Evolutionary conservation across 2,329 filamentous ascomycete species (phyloP), one percentile per base, ranked within the genome.

Genomic region (Fusarium buxicola): DNA sequence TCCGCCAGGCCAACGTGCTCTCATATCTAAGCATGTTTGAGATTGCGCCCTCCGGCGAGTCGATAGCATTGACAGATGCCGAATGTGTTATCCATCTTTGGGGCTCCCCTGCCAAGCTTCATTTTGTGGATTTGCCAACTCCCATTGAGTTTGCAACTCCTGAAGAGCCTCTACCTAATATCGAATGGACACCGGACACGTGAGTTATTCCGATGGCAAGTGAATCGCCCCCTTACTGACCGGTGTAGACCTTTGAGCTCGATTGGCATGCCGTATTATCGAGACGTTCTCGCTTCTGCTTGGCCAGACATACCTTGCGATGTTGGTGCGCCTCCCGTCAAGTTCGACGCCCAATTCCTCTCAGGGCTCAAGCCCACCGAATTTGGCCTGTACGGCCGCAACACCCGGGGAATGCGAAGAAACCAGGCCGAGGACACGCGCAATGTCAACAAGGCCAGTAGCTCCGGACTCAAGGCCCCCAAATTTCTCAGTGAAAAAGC

Each of bases 401-500:
- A 96, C 70, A 87, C 90, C 2, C 85, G 88, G 18, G 90, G 89
- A 40, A 80, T 86, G 8, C 86, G 86, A 21, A 87, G 95, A 52
- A 95, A 99, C 70, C 93, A 98, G 73, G 85, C 90, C 3, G 91
- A 95, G 69, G 88, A 92, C 68, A 93, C 90, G 9, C 87, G 92
- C 25, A 82, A 84, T 36, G 73, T 82, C 31, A 84, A 89, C 50
- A 88, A 86, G 45, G 78, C 82, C 1, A 83, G 86, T 35, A 84
- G 87, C 38, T 84, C 89, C 28, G 81, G 70, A 67, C 88, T 86
- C 66, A 88, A 85, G 68, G 89, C 92, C 1, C 95, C 95, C 4
- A 97, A 94, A 69, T 98, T 99, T 72, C 78, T 99, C 51, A 98
- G 95, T 74, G 94, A 99, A 73, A 96, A 96, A 76, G 91, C 92